Evolutionary conservation across 2,329 filamentous ascomycete genomes (phyloP).

Genomic region (Nemania sp.): DNA sequence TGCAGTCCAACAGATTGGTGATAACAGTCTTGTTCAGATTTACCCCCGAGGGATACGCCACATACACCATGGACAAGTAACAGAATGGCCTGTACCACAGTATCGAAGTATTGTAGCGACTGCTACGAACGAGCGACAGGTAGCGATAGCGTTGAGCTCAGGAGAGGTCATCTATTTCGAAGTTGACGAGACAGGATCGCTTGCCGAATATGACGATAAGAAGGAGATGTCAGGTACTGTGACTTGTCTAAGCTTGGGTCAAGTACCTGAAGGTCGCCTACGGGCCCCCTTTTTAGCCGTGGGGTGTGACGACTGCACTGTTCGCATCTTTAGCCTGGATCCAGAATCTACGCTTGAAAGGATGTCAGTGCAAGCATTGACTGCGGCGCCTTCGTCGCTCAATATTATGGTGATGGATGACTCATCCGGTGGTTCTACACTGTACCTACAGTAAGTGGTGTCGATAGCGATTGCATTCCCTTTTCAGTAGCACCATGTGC

Average conservation of each 20-base stretch:
- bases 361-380: slow-evolving; percentile 94
- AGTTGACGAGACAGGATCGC: not conserved
- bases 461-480: too few relatives aligned
- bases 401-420: slow-evolving; percentile 96
- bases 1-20: not conserved
- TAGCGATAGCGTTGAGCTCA: not conserved
- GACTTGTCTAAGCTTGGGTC: not conserved
- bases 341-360: not conserved
- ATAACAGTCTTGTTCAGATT: not conserved
- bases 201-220: not conserved
- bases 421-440: slow-evolving; percentile 82
- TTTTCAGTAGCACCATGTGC: too few relatives aligned
- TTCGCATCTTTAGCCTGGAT: not conserved
- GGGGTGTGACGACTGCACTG: not conserved
- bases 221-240: not conserved
- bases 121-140: not conserved
- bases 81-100: not conserved
- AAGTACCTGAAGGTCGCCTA: not conserved
- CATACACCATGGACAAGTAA: not conserved
- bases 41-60: not conserved
- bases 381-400: slow-evolving; percentile 83
- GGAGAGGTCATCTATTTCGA: not conserved
- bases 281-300: not conserved
- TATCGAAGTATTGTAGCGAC: not conserved
- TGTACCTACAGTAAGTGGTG: too few relatives aligned